Evolutionary conservation across 2,329 filamentous ascomycete species (phyloP).

Genomic region (Calonectria ilicicola): DNA sequence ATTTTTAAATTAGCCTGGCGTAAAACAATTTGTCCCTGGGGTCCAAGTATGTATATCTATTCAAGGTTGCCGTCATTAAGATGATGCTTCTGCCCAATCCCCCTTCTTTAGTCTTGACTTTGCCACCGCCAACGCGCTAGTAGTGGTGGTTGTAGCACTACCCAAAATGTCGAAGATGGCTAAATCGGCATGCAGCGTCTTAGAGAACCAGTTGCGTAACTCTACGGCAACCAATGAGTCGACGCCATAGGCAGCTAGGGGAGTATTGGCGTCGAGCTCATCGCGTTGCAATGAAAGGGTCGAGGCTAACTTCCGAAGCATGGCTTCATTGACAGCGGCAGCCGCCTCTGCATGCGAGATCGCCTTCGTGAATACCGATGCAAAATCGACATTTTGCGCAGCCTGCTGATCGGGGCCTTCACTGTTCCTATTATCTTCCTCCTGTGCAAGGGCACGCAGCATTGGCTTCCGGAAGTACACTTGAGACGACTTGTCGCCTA

Average conservation of each 20-base stretch:
- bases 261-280: constrained; percentile 35
- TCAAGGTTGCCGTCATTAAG: too few species aligned
- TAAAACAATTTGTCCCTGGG: too few species aligned
- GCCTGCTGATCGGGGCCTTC: neutral
- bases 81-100: neutral
- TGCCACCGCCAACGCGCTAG: neutral
- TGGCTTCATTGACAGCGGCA: neutral
- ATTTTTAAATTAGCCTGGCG: too few species aligned
- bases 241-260: constrained; percentile 36
- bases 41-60: too few species aligned
- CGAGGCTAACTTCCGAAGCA: neutral
- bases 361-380: neutral
- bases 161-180: constrained; percentile 38
- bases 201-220: constrained; percentile 37
- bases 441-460: neutral
- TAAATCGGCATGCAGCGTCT: constrained; percentile 35
- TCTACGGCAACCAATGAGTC: constrained; percentile 43
- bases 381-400: neutral
- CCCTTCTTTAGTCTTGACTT: neutral
- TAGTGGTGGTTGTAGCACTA: neutral
- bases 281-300: constrained; percentile 16
- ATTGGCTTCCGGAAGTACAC: neutral
- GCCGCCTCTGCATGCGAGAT: neutral
- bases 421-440: neutral
- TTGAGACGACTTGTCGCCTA: neutral